These are phyloP conservation scores for Tetrahymena borealis DNA, from an alignment of 73 alveolate species.

Conservation along the genomic window DNA sequence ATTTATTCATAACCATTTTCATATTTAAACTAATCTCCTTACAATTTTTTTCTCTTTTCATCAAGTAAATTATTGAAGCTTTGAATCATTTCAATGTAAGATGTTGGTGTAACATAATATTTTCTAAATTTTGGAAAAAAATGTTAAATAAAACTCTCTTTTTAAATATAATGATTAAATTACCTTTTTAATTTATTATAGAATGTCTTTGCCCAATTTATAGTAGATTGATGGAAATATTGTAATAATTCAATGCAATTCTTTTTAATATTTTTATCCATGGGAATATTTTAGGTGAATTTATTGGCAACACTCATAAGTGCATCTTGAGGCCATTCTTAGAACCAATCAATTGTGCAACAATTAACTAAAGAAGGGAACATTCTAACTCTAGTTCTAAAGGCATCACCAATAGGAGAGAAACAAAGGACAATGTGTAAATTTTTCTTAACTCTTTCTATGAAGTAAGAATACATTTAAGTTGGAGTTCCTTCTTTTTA, in stretches of 20 bases:
- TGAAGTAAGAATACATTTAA: slow-evolving; percentile 54
- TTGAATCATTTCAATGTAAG: slow-evolving; percentile 73
- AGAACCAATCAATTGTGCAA: slow-evolving; percentile 92
- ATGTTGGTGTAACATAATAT: slow-evolving; percentile 81
- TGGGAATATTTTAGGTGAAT: neutral
- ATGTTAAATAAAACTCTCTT: neutral
- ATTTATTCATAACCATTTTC: slow-evolving; percentile 76
- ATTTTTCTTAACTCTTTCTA: slow-evolving; percentile 77
- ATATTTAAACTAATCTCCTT: slow-evolving; percentile 60
- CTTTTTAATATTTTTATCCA: slow-evolving; percentile 3
- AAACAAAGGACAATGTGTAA: slow-evolving; percentile 93
- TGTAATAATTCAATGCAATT: neutral
- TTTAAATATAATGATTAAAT: too few species aligned
- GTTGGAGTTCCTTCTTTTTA: slow-evolving; percentile 43
- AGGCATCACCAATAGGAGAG: slow-evolving; percentile 96
- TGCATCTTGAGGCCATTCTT: slow-evolving; percentile 94
- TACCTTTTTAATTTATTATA: slow-evolving; percentile 43
- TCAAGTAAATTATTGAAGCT: slow-evolving; percentile 70
- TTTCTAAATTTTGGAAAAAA: neutral
- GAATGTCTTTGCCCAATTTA: slow-evolving; percentile 9
- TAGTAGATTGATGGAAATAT: slow-evolving; percentile 10
- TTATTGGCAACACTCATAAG: slow-evolving; percentile 76
- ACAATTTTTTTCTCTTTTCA: slow-evolving; percentile 62
- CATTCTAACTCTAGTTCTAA: slow-evolving; percentile 92
- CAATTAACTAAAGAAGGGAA: slow-evolving; percentile 98